Conservation (phyloP, 192 early-diverging fungal species). For the Podila epigama region DNA sequence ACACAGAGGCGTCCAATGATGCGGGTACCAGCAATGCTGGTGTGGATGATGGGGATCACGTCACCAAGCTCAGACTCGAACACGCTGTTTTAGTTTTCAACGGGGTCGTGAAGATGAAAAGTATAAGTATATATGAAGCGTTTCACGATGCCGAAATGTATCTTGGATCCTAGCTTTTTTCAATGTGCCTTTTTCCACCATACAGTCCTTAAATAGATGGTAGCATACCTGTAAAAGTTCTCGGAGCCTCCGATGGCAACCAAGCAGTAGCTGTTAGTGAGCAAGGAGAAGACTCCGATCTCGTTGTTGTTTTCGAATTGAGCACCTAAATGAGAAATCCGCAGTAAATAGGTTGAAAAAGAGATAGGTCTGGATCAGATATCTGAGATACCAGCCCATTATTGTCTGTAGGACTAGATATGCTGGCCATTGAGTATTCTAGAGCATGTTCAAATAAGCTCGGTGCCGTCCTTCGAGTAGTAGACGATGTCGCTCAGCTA, state of each 20-base stretch:
- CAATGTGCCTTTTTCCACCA: too few species aligned
- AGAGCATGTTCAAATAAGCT: too few species aligned
- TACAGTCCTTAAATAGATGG: too few species aligned
- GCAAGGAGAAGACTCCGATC: constrained; percentile 96
- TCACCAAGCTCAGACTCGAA: constrained; percentile 96
- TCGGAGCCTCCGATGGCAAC: constrained; percentile 98
- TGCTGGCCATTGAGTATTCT: too few species aligned
- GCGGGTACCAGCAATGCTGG: constrained; percentile 95
- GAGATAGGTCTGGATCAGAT: too few species aligned
- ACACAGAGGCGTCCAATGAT: constrained; percentile 95
- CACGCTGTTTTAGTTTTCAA: constrained; percentile 60
- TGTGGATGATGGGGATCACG: constrained; percentile 96
- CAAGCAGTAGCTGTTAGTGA: constrained; percentile 98
- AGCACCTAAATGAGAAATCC: constrained; percentile 63
- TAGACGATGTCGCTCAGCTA: too few species aligned
- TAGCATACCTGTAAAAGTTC: constrained; percentile 99
- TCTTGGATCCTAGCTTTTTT: too few species aligned
- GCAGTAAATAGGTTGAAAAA: background rate
- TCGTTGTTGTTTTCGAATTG: constrained; percentile 99
- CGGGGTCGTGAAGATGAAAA: background rate
- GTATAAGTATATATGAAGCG: too few species aligned
- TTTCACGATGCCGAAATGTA: too few species aligned
- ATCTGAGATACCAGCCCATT: background rate
- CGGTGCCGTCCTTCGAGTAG: too few species aligned
- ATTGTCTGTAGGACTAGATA: too few species aligned